Conservation (phyloP, 768 basidiomycete genomes). For the Rhodotorula diobovata region DNA sequence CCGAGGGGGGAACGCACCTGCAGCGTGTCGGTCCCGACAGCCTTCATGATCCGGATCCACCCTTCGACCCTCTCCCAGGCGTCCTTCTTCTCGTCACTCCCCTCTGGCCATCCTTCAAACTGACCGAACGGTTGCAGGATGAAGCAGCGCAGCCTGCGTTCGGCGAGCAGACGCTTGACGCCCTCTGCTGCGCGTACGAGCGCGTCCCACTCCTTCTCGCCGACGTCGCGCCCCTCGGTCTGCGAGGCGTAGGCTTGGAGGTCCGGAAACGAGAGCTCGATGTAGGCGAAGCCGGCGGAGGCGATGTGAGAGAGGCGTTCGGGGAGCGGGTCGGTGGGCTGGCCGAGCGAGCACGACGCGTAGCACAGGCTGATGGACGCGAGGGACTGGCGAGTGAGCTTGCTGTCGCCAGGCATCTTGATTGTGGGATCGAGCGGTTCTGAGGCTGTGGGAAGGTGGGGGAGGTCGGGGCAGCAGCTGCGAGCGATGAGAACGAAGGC, state of each 20-base stretch:
- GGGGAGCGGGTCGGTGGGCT: constrained; percentile 10
- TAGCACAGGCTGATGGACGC: constrained; percentile 13
- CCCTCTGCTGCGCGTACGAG: constrained; percentile 19
- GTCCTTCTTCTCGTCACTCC: constrained; percentile 29
- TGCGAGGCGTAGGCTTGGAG: constrained; percentile 28
- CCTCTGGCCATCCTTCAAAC: constrained; percentile 42
- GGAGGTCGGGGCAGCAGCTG: neutral
- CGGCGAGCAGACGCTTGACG: constrained; percentile 10
- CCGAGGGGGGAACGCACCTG: constrained; percentile 37
- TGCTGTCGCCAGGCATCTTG: neutral
- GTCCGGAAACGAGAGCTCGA: constrained; percentile 42
- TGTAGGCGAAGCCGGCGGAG: constrained; percentile 36
- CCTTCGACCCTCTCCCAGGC: constrained; percentile 14
- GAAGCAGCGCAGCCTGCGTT: constrained; percentile 27
- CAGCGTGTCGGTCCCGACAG: constrained; percentile 33
- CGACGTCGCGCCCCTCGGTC: constrained; percentile 1
- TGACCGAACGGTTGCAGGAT: constrained; percentile 43
- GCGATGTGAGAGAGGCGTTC: constrained; percentile 25
- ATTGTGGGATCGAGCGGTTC: no score
- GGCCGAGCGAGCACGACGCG: constrained; percentile 20
- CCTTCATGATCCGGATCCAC: constrained; percentile 42
- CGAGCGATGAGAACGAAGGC: no score
- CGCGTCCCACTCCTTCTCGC: constrained; percentile 25
- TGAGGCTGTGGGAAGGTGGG: no score
- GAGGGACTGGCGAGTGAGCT: neutral